Percentiles rank a stretch among this genome's conserved stretches.
These are phyloP conservation scores for Pisolithus microcarpus DNA, from an alignment of 768 basidiomycete genomes.

Conservation along the genomic window DNA sequence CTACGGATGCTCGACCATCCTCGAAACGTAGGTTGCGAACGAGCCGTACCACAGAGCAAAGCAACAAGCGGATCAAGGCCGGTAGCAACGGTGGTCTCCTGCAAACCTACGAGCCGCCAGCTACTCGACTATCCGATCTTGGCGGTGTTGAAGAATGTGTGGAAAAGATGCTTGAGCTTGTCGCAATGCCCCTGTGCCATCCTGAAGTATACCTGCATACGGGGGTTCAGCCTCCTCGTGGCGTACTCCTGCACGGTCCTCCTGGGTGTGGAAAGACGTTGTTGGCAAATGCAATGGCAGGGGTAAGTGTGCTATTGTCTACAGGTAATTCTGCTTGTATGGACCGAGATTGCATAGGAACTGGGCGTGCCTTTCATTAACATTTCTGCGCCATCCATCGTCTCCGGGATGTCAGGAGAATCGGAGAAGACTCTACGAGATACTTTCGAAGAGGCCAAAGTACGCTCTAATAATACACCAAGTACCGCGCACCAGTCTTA, in stretches of 20 bases:
- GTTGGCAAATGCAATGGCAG: conserved; percentile 90
- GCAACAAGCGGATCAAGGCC: conserved; percentile 10
- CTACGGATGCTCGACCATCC: conserved; percentile 13
- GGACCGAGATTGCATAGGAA: conserved; percentile 47
- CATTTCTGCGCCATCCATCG: conserved; percentile 91
- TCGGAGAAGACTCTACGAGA: conserved; percentile 95
- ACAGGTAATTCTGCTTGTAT: not conserved
- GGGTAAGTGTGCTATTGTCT: conserved; percentile 39
- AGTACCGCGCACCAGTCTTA: not conserved
- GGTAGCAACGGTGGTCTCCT: conserved; percentile 19
- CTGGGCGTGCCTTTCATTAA: conserved; percentile 88
- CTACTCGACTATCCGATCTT: conserved; percentile 71
- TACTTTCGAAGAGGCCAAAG: conserved; percentile 96
- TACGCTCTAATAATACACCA: conserved; percentile 22
- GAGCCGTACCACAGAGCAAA: conserved; percentile 14
- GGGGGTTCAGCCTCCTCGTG: conserved; percentile 86
- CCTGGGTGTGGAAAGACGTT: conserved; percentile 97
- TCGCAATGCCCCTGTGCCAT: conserved; percentile 90
- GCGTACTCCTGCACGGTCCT: conserved; percentile 89
- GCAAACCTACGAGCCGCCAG: conserved; percentile 69
- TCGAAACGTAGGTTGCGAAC: conserved; percentile 63
- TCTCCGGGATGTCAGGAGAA: conserved; percentile 98
- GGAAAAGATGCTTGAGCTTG: conserved; percentile 90
- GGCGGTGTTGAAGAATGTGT: conserved; percentile 83
- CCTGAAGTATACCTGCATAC: conserved; percentile 94